phyloP scores from a whole-genome alignment of 345 rosid species.

The Aquilaria sinensis region DNA sequence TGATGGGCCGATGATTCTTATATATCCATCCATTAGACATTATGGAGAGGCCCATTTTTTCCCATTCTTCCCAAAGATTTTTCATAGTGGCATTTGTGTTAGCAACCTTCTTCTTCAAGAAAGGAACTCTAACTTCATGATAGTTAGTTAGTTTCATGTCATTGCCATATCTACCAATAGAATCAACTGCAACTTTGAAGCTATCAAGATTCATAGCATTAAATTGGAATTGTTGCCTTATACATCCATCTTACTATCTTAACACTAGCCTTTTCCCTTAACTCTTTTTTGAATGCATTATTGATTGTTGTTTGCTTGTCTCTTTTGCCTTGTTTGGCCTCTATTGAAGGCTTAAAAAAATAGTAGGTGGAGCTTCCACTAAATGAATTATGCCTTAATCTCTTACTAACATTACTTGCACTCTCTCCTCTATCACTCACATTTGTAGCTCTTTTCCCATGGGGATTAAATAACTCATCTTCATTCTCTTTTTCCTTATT shows the following conservation, averaged over 20 bases:
- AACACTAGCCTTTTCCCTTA: too few relatives aligned
- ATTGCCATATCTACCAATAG: neutral
- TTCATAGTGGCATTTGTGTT: neutral
- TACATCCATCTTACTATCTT: neutral
- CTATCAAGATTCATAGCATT: neutral
- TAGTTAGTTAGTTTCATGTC: neutral
- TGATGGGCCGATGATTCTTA: neutral
- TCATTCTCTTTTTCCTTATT: too few relatives aligned
- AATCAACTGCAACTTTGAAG: neutral
- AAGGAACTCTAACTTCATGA: neutral
- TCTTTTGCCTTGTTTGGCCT: too few relatives aligned
- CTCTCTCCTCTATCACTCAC: too few relatives aligned
- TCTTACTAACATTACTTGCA: too few relatives aligned
- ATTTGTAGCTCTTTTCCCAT: too few relatives aligned
- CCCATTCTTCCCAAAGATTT: neutral
- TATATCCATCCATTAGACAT: conserved; percentile 8
- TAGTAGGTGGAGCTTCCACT: too few relatives aligned
- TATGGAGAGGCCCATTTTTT: neutral
- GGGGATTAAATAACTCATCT: too few relatives aligned
- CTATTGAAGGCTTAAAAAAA: too few relatives aligned
- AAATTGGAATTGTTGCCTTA: neutral
- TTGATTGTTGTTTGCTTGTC: too few relatives aligned
- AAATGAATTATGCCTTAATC: too few relatives aligned
- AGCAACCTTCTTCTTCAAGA: neutral
- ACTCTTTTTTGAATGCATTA: too few relatives aligned